These are phyloP conservation scores for Letharia columbiana DNA, from an alignment of 495 filamentous ascomycete species.

Conservation along the genomic window DNA sequence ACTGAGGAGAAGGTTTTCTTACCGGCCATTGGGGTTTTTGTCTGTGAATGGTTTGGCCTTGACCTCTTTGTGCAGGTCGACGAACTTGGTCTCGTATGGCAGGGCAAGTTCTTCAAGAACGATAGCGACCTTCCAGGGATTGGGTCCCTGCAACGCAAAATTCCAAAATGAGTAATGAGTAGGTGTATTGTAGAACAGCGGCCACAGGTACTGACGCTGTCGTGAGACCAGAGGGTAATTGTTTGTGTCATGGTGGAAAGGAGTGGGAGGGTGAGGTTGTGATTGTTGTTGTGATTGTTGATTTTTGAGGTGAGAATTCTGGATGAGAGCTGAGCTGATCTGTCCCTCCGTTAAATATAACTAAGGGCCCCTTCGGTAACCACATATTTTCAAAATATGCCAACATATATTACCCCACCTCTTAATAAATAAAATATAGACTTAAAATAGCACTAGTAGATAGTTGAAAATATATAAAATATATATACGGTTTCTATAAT, in stretches of 20 bases:
- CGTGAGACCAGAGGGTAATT: constrained; percentile 37
- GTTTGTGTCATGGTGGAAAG: constrained; percentile 35
- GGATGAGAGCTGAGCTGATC: too few relatives aligned
- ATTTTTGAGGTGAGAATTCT: too few relatives aligned
- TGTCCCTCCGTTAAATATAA: too few relatives aligned
- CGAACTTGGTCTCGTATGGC: constrained; percentile 40
- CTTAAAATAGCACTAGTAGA: too few relatives aligned
- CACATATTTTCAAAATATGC: too few relatives aligned
- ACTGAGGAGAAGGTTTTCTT: constrained; percentile 29
- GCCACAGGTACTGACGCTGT: not conserved
- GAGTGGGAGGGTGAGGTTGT: not conserved
- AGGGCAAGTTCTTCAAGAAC: constrained; percentile 55
- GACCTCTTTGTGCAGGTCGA: constrained; percentile 3
- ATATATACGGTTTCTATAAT: too few relatives aligned
- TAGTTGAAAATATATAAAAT: too few relatives aligned
- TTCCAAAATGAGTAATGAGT: not conserved
- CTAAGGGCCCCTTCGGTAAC: too few relatives aligned
- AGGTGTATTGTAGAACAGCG: not conserved
- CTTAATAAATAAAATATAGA: too few relatives aligned
- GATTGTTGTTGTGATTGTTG: not conserved
- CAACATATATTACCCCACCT: too few relatives aligned
- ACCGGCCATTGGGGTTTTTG: constrained; percentile 66
- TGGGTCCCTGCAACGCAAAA: constrained; percentile 36
- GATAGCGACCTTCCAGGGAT: constrained; percentile 58
- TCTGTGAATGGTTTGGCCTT: constrained; percentile 48